Evolutionary conservation across 2,329 filamentous ascomycete species (phyloP).

Genomic region (Nigrograna mackinnonii): DNA sequence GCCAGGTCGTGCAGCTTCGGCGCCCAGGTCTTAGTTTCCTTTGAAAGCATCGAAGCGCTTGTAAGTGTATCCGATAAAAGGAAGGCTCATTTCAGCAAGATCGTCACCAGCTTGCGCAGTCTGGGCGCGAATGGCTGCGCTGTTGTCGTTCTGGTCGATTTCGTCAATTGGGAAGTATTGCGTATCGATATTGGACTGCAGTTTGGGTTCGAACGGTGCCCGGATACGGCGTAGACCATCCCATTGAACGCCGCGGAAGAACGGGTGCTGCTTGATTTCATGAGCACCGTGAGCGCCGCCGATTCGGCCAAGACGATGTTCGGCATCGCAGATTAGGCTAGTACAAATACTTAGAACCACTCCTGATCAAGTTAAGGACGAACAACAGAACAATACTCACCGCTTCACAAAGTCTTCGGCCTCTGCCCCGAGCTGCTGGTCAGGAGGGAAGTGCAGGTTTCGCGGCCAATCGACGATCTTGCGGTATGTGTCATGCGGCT

Average conservation of each 20-base stretch:
- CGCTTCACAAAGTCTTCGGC: conserved; percentile 91
- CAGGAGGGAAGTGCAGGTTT: conserved; percentile 93
- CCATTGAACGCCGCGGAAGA: conserved; percentile 97
- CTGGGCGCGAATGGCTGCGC: conserved; percentile 82
- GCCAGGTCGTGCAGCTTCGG: conserved; percentile 9
- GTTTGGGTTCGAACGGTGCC: conserved; percentile 92
- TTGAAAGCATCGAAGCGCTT: conserved; percentile 84
- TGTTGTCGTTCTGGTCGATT: conserved; percentile 95
- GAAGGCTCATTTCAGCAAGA: conserved; percentile 92
- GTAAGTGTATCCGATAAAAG: conserved; percentile 96
- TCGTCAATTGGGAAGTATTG: conserved; percentile 99
- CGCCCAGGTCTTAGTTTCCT: conserved; percentile 21
- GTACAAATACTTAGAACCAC: conserved; percentile 17
- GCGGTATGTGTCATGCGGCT: conserved; percentile 95
- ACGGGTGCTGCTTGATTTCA: conserved; percentile 91
- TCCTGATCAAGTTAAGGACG: not conserved
- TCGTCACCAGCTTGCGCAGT: conserved; percentile 72
- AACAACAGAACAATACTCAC: conserved; percentile 54
- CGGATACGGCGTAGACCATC: conserved; percentile 89
- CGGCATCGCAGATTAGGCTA: conserved; percentile 91
- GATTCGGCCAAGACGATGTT: conserved; percentile 83
- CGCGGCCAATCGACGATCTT: conserved; percentile 99
- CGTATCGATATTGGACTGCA: conserved; percentile 92
- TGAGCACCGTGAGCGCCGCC: conserved; percentile 82
- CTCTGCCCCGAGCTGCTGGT: conserved; percentile 84